phyloP scores from a whole-genome alignment of 352 stramenopile genomes.

The Pythium chondricola region DNA sequence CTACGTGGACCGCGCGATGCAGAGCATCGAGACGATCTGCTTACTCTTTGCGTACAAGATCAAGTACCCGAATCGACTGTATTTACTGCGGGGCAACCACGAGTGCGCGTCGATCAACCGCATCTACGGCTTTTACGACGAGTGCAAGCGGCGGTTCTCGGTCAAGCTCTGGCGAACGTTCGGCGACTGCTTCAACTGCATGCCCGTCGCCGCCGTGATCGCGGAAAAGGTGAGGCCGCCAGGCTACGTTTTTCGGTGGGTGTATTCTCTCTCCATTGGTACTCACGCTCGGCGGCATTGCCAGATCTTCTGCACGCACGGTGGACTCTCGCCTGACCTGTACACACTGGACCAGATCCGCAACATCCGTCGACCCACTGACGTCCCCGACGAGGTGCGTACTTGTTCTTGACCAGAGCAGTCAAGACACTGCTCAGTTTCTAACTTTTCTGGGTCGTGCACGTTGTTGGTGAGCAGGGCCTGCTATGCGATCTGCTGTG shows the following conservation, averaged over 20 bases:
- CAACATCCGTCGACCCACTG: constrained; percentile 75
- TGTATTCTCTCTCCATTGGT: too few species aligned
- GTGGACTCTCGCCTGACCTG: constrained; percentile 89
- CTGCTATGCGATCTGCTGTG: constrained; percentile 85
- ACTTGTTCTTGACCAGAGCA: neutral
- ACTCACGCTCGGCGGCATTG: neutral
- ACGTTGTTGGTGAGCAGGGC: constrained; percentile 24
- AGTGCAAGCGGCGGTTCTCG: constrained; percentile 94
- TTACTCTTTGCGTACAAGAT: constrained; percentile 98
- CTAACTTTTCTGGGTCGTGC: constrained; percentile 1
- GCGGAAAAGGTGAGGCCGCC: constrained; percentile 85
- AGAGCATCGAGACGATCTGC: constrained; percentile 97
- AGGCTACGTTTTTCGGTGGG: too few species aligned
- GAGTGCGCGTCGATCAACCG: constrained; percentile 98
- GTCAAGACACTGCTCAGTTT: neutral
- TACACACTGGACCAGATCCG: constrained; percentile 97
- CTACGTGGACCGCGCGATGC: constrained; percentile 94
- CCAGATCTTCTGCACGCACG: constrained; percentile 97
- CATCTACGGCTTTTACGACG: constrained; percentile 99
- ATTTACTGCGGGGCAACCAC: constrained; percentile 97
- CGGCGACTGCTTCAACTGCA: constrained; percentile 98
- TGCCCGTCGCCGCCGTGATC: constrained; percentile 94
- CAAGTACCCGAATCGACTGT: constrained; percentile 98
- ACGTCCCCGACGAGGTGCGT: constrained; percentile 74
- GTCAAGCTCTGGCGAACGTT: constrained; percentile 95